Evolutionary conservation across 1,284 basidiomycete genomes (phyloP), one percentile per base, ranked within the genome.

Genomic region (Omphalotus olearius): DNA sequence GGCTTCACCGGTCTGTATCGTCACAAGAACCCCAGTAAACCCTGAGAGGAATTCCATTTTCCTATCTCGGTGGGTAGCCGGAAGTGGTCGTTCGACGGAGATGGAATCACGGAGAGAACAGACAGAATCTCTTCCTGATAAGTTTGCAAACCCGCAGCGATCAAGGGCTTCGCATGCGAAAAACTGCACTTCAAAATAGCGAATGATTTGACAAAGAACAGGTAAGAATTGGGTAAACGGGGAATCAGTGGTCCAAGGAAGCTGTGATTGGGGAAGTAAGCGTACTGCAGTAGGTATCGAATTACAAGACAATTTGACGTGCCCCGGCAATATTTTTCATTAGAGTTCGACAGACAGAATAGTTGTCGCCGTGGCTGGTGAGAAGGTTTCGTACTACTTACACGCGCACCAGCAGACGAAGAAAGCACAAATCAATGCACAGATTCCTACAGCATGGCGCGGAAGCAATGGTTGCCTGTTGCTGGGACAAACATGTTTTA

Each of bases 261-360:
- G 30, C 30, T 33, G 30, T 33, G 30, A 33, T 9, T 33, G 30
- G 30, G 30, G 30, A 33, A 47, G 38, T n/a, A 47, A 10, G 35
- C 18, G 45, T 33, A 10, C 37, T 47, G 46, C 33, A 38, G 35
- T 40, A 47, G 46, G 30, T 20, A 40, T 50, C 39, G 26, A 43
- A 45, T 37, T 46, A 44, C 28, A 55, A 52, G 54, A 45, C 46
- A 52, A 55, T 45, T 36, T 52, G 50, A 55, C 54, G 47, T 42
- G 46, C 18, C 9, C 26, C 20, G 46, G 20, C 45, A 48, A 50
- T 23, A 23, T 26, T 25, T 52, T 40, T 48, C 25, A 45, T 53
- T 53, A 50, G 30, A 47, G 38, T 51, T 55, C 30, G 40, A 50
- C 41, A 55, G 41, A 20, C 53, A 26, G 42, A 55, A 43, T 40